phyloP scores from a whole-genome alignment of 345 rosid species.

The Euclidium syriacum region DNA sequence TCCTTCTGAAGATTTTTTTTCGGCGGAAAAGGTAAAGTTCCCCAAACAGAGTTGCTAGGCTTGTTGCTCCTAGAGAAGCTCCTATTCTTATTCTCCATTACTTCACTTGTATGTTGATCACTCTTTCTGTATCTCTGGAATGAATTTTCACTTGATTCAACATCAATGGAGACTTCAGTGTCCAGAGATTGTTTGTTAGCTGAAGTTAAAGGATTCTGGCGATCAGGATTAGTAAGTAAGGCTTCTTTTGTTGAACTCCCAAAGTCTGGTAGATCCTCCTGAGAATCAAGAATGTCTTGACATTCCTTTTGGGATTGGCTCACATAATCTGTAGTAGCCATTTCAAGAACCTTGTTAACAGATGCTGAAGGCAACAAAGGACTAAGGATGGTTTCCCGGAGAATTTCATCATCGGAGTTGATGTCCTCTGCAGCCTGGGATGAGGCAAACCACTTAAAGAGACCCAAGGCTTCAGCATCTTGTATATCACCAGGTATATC shows the following conservation, averaged over 20 bases:
- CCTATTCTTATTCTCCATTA: constrained; percentile 24
- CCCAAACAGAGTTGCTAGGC: constrained; percentile 48
- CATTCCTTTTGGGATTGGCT: constrained; percentile 88
- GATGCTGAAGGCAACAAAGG: constrained; percentile 70
- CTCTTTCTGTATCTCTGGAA: constrained; percentile 34
- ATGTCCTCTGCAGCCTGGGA: constrained; percentile 89
- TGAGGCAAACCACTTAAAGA: constrained; percentile 87
- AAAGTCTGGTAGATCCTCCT: constrained; percentile 44
- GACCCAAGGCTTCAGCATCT: constrained; percentile 70
- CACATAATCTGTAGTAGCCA: constrained; percentile 70
- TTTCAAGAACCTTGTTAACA: constrained; percentile 65
- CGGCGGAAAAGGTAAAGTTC: constrained; percentile 54
- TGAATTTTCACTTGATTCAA: constrained; percentile 35
- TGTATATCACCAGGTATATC: constrained; percentile 20
- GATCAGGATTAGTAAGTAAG: constrained; percentile 22
- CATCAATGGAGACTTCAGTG: constrained; percentile 48
- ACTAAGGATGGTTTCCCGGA: constrained; percentile 66
- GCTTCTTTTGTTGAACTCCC: constrained; percentile 41
- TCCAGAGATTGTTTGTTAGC: constrained; percentile 38
- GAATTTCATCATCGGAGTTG: constrained; percentile 93
- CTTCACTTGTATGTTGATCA: constrained; percentile 33
- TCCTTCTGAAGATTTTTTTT: constrained; percentile 32
- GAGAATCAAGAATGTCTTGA: constrained; percentile 92
- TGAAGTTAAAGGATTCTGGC: constrained; percentile 31
- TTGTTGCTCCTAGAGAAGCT: constrained; percentile 32